Evolutionary conservation across 768 basidiomycete species (phyloP).

Genomic region (Rhizopogon vinicolor): DNA sequence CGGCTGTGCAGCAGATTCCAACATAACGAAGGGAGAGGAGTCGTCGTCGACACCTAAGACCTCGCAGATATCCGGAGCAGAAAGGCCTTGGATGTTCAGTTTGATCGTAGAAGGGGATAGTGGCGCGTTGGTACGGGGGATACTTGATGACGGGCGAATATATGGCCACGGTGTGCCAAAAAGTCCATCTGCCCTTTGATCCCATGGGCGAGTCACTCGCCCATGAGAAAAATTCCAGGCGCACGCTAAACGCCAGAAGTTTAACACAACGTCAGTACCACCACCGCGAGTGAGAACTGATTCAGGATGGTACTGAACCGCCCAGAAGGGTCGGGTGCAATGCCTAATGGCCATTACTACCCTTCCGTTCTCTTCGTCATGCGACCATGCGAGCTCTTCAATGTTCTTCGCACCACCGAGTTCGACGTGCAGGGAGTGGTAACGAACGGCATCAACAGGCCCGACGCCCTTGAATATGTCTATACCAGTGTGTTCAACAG

Average conservation of each 20-base stretch:
- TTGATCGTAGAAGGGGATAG: slow-evolving; percentile 26
- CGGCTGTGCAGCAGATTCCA: slow-evolving; percentile 75
- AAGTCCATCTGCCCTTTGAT: slow-evolving; percentile 23
- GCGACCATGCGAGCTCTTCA: slow-evolving; percentile 62
- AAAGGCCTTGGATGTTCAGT: slow-evolving; percentile 38
- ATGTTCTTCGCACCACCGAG: slow-evolving; percentile 42
- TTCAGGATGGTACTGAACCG: slow-evolving; percentile 88
- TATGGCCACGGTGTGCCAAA: slow-evolving; percentile 62
- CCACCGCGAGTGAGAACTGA: slow-evolving; percentile 70
- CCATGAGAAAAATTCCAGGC: slow-evolving; percentile 44
- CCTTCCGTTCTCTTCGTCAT: slow-evolving; percentile 58
- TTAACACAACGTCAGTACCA: slow-evolving; percentile 59
- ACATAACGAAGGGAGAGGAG: slow-evolving; percentile 56
- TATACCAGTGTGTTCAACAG: slow-evolving; percentile 50
- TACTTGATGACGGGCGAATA: slow-evolving; percentile 20
- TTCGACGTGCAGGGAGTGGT: slow-evolving; percentile 77
- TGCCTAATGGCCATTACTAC: slow-evolving; percentile 78
- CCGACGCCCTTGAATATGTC: slow-evolving; percentile 61
- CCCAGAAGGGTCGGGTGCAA: slow-evolving; percentile 67
- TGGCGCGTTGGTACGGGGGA: slow-evolving; percentile 7
- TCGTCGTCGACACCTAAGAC: slow-evolving; percentile 56
- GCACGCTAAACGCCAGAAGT: slow-evolving; percentile 70
- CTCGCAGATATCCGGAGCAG: slow-evolving; percentile 51
- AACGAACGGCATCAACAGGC: slow-evolving; percentile 60
- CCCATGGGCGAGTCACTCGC: slow-evolving; percentile 40